A percentile compares a stretch with the other conserved stretches of the same genome.
Conservation (phyloP, 208 protist species). For the Entamoeba dispar region DNA sequence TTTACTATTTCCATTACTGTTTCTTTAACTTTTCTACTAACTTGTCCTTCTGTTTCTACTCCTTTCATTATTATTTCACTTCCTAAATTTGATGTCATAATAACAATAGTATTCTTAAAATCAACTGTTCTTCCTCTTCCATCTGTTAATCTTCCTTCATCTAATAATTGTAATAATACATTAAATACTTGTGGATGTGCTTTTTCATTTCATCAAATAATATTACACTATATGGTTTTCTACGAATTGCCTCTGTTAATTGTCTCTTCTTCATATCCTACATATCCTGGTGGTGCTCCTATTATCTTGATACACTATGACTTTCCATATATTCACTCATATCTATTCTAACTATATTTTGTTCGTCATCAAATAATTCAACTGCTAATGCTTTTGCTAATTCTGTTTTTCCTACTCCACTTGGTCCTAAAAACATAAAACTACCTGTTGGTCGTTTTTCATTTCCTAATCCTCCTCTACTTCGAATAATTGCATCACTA, state of each 20-base stretch:
- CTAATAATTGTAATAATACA: constrained; percentile 84
- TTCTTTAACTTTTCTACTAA: too few relatives aligned
- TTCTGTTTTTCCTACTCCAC: constrained; percentile 74
- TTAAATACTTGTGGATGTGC: constrained; percentile 62
- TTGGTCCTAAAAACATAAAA: too few relatives aligned
- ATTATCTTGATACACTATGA: constrained; percentile 76
- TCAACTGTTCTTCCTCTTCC: constrained; percentile 72
- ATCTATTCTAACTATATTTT: too few relatives aligned
- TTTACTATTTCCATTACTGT: too few relatives aligned
- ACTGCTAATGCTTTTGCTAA: constrained; percentile 74
- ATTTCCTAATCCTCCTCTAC: too few relatives aligned
- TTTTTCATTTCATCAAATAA: constrained; percentile 95
- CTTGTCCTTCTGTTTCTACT: too few relatives aligned
- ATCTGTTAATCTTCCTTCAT: constrained; percentile 89
- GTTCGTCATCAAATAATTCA: too few relatives aligned
- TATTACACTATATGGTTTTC: constrained; percentile 78
- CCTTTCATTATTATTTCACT: constrained; percentile 85
- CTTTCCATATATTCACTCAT: constrained; percentile 92
- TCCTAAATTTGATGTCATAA: constrained; percentile 83
- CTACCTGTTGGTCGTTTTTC: too few relatives aligned
- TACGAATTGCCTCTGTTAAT: too few relatives aligned
- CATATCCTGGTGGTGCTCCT: constrained; percentile 83
- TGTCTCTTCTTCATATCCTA: constrained; percentile 73
- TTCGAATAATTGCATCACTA: too few relatives aligned
- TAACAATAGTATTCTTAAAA: constrained; percentile 88